Conservation (phyloP, 495 filamentous ascomycete genomes). For the Talaromyces trachyspermus region DNA sequence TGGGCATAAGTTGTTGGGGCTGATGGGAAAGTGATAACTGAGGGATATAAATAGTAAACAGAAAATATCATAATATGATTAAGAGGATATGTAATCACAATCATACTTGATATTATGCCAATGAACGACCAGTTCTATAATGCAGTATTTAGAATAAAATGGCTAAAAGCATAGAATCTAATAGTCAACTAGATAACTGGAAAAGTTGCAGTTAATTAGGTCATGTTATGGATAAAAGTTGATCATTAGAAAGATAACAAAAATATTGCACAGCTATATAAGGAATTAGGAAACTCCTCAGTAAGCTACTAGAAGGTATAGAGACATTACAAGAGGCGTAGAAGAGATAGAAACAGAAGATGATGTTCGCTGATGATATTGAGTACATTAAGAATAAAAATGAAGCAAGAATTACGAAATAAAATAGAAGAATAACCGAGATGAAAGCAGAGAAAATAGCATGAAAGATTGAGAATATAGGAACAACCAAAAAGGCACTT, state of each 20-base stretch:
- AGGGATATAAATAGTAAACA: too few relatives aligned
- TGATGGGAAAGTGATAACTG: too few relatives aligned
- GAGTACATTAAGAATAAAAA: conserved; percentile 1
- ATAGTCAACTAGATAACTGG: conserved; percentile 2
- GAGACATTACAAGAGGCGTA: too few relatives aligned
- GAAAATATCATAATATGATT: too few relatives aligned
- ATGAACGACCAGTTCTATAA: background rate
- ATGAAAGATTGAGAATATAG: background rate
- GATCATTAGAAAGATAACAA: background rate
- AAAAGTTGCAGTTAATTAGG: background rate
- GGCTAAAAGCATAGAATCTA: background rate
- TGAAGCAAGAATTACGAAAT: conserved; percentile 2
- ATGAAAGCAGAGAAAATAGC: conserved; percentile 5
- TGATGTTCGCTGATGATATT: too few relatives aligned
- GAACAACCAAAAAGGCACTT: background rate
- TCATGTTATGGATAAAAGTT: background rate
- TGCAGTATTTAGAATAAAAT: conserved; percentile 6
- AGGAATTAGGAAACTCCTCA: background rate
- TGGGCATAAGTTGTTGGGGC: too few relatives aligned
- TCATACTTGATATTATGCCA: background rate
- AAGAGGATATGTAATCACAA: too few relatives aligned
- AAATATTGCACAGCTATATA: background rate
- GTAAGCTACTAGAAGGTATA: too few relatives aligned
- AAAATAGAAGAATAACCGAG: conserved; percentile 13
- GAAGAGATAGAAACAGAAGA: too few relatives aligned